These are phyloP conservation scores for Trypanosomatidae sp. DNA, from an alignment of 208 protist genomes.

Conservation along the genomic window DNA sequence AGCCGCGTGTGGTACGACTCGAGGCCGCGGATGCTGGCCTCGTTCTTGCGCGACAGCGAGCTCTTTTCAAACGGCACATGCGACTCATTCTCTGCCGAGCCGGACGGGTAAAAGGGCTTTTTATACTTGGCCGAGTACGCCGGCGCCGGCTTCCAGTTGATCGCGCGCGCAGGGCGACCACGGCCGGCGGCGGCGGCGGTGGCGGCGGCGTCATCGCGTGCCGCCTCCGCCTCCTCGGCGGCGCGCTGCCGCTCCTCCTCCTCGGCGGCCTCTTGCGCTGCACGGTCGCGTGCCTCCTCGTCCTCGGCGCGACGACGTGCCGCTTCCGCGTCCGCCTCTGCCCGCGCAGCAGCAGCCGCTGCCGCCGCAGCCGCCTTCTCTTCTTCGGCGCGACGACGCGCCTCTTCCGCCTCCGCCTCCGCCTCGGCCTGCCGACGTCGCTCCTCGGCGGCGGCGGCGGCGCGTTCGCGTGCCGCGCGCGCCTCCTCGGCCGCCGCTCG, in stretches of 20 bases:
- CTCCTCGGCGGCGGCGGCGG: too few relatives aligned
- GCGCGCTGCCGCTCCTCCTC: constrained; percentile 1
- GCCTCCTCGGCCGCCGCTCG: too few relatives aligned
- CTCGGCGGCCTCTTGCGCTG: constrained; percentile 2
- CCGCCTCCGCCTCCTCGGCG: background rate
- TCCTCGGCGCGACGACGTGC: background rate
- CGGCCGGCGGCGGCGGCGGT: background rate
- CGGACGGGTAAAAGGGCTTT: constrained; percentile 57
- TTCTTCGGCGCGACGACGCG: too few relatives aligned
- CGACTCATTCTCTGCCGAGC: constrained; percentile 18
- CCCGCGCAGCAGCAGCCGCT: too few relatives aligned
- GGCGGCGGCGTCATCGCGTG: background rate
- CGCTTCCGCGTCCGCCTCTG: constrained; percentile 1
- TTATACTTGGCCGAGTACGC: constrained; percentile 2
- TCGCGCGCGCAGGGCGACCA: constrained; percentile 1
- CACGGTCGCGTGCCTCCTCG: constrained; percentile 1
- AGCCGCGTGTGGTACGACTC: constrained; percentile 34
- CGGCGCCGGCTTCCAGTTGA: background rate
- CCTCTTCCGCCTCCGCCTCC: too few relatives aligned
- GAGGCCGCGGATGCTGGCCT: constrained; percentile 52
- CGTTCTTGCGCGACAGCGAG: constrained; percentile 27
- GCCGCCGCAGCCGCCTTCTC: background rate
- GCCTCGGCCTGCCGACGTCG: too few relatives aligned
- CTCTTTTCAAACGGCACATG: constrained; percentile 68
- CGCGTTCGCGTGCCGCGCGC: too few relatives aligned